Evolutionary conservation across 768 basidiomycete genomes (phyloP).

Genomic region (Mycena indigotica): DNA sequence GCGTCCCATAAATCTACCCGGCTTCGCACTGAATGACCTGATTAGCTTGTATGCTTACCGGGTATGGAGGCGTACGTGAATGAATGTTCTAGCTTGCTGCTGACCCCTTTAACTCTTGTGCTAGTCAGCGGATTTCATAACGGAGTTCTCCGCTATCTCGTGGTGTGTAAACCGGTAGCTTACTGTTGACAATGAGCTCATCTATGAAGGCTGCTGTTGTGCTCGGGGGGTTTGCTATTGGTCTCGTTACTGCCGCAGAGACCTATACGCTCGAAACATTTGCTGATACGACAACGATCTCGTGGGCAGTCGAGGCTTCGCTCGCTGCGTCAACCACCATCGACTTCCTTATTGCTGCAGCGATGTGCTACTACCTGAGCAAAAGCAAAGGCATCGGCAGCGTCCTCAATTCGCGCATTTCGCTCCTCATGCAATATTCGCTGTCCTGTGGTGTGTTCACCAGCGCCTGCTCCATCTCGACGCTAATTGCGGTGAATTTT

Average conservation of each 20-base stretch:
- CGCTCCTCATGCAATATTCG: conserved; percentile 41
- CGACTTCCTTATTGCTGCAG: conserved; percentile 43
- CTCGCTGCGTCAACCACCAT: conserved; percentile 45
- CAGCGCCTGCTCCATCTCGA: conserved; percentile 48
- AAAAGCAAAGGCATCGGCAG: conserved; percentile 33
- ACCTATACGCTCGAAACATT: conserved; percentile 38
- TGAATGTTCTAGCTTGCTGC: conserved; percentile 1
- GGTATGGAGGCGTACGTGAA: conserved; percentile 48
- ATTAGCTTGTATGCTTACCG: conserved; percentile 46
- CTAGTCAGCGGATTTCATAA: conserved; percentile 41
- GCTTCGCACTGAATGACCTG: background rate
- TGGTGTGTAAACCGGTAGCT: conserved; percentile 27
- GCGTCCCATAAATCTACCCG: conserved; percentile 17
- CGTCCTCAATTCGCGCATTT: conserved; percentile 33
- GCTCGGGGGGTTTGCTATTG: conserved; percentile 40
- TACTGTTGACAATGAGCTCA: conserved; percentile 27
- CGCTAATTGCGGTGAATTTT: conserved; percentile 42
- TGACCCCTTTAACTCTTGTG: background rate
- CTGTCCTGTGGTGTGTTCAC: conserved; percentile 42
- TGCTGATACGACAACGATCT: conserved; percentile 31
- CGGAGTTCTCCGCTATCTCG: conserved; percentile 38
- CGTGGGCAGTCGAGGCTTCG: conserved; percentile 48
- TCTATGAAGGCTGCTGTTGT: conserved; percentile 35
- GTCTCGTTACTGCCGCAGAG: conserved; percentile 18
- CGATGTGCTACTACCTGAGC: conserved; percentile 37